Conservation (phyloP, 2,329 filamentous ascomycete species). For the Endoconidiophora laricicola region DNA sequence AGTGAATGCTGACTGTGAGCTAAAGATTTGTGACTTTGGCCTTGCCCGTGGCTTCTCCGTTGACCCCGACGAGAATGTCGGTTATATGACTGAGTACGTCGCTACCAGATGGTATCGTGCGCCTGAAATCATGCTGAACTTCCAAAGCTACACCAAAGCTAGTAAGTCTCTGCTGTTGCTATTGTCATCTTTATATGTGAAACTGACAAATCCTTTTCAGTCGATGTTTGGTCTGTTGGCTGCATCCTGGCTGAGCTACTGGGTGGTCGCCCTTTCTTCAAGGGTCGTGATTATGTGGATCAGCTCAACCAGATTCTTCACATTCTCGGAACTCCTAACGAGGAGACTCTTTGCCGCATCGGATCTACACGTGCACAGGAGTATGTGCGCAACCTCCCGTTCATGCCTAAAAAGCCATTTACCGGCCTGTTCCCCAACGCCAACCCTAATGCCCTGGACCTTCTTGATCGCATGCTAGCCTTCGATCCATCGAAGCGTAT, state of each 20-base stretch:
- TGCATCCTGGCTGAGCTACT: slow-evolving; percentile 94
- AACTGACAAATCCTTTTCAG: slow-evolving; percentile 27
- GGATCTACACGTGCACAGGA: slow-evolving; percentile 92
- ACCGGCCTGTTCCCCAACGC: slow-evolving; percentile 77
- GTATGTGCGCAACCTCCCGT: slow-evolving; percentile 91
- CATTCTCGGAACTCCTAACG: slow-evolving; percentile 90
- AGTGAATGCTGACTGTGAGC: slow-evolving; percentile 96
- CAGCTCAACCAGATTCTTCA: slow-evolving; percentile 98
- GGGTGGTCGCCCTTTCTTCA: slow-evolving; percentile 95
- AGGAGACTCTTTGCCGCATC: slow-evolving; percentile 84
- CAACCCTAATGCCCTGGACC: slow-evolving; percentile 87
- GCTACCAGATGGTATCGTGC: slow-evolving; percentile 91
- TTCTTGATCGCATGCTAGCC: slow-evolving; percentile 91
- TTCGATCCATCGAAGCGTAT: slow-evolving; percentile 92
- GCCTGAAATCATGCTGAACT: slow-evolving; percentile 98
- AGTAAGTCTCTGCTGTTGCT: slow-evolving; percentile 48
- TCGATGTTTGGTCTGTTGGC: slow-evolving; percentile 98
- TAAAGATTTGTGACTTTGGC: slow-evolving; percentile 98
- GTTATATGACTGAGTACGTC: slow-evolving; percentile 99
- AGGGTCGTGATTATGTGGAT: slow-evolving; percentile 96
- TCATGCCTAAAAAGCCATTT: slow-evolving; percentile 89
- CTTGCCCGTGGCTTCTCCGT: slow-evolving; percentile 91
- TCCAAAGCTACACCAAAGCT: slow-evolving; percentile 99
- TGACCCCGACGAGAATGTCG: slow-evolving; percentile 93
- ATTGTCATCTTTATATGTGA: background rate